Base-by-base conservation (phyloP, 306 rosid genomes). In the Benincasa hispida region DNA sequence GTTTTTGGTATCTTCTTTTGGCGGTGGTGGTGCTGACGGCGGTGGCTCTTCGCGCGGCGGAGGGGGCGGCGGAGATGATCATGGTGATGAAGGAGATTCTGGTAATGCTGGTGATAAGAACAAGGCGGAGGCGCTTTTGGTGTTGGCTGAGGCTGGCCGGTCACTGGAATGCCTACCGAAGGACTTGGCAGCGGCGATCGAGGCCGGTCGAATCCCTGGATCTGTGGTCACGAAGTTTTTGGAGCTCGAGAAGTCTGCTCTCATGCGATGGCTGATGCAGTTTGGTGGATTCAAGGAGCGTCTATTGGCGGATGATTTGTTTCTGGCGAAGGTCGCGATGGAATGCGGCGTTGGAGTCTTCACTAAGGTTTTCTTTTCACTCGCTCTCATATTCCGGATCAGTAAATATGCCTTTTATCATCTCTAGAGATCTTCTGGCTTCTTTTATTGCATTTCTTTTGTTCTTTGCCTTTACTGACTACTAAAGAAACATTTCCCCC, bases 321-420 rank as follows among this genome's bases (percentile, higher is more conserved):
- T 94, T 82, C 84, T 94, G 25, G 93, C 92, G 2, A 94, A 94
- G 82, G 78, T 94, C 15, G 85, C 3, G n/a, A 84, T 94, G 81
- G 98, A 94, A 69, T 94, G 98, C 67, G 97, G 98, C 45, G 98
- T 94, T 77, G 98, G 98, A 45, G 68, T 94, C 81, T 91, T 91
- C 81, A 90, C 98, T 25, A 94, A 94, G 98, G 97, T 94, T 72
- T 3, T 8, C n/a, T 59, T 53, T 22, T 25, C 41, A 53, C 3
- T 55, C 19, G 17, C 14, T 41, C 28, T 21, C 24, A 19, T 13
- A 2, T 59, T 42, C 1, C 37, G 75, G 75, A 69, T 69, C 56
- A 69, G 22, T 69, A 24, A 69, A 69, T 42, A 14, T 69, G 75
- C 22, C 15, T 67, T 34, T 12, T 21, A 41, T 68, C 11, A 22